Evolutionary conservation across 805 yeast species (phyloP), one percentile per base, ranked within the genome.

Genomic region (Tetrapisispora phaffii): DNA sequence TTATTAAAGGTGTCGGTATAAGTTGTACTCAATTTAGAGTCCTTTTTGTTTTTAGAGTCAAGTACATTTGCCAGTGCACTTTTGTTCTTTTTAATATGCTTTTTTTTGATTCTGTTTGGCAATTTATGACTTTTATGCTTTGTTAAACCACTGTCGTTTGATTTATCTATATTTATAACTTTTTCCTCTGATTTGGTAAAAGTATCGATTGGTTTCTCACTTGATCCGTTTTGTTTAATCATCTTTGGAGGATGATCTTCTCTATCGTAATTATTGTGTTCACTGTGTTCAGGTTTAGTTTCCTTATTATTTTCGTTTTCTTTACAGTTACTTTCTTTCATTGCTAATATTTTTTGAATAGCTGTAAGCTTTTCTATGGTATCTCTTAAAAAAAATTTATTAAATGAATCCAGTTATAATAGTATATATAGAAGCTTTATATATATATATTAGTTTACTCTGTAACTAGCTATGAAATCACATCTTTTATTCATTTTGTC

Each of bases 1-100:
- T 51, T 52, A 31, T 55, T 53, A 36, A 60, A 60, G 9, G 49
- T 35, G 34, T 47, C 49, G 5, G 39, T 19, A 31, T 16, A 38
- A 2, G 15, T 6, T n/a, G 13, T 23, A 2, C n/a, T 36, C 7
- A 23, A n/a, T 22, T n/a, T 23, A 5, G 12, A 7, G 5, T 48
- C 44, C 17, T 40, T 45, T 21, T 41, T 32, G 22, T 38, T 26
- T 28, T 29, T 3, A 28, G 15, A 9, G 5, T 38, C 10, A 10
- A 15, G 16, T 24, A 21, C n/a, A 28, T 38, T 34, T 17, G 26
- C n/a, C 5, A 28, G 7, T 12, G 31, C n/a, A 12, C 26, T 38
- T 38, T 28, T 29, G 10, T 38, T n/a, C n/a, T 20, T 28, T 19
- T 28, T 38, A 2, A 4, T 6, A 17, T 38, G 41, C 16, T 38